Base-by-base conservation (phyloP, 2,329 filamentous ascomycete species). In the Pleoardoris graminearum region DNA sequence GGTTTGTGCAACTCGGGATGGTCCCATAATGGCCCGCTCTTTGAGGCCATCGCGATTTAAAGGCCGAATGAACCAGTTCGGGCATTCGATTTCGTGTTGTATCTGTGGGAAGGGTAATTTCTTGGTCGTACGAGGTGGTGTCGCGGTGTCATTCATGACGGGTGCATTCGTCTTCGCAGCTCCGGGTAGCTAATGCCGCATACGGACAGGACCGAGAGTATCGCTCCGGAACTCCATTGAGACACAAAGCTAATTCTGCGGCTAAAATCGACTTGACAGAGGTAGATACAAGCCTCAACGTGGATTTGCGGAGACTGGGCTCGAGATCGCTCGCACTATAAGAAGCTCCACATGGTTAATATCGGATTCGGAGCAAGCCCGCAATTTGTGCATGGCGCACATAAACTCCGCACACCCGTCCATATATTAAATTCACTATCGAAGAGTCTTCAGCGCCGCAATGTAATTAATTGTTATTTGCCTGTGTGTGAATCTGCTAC, bases 311-410 rank as follows among this genome's bases (percentile, higher is more conserved):
- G 19, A 41, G 36, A 2, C 11, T 10, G 44, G 44, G 14, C 42
- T 52, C 23, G 36, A 52, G 33, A 49, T 37, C 12, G 41, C 22
- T 45, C n/a, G 21, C 43, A 21, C 47, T 60, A 60, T 60, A 60
- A 51, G 55, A 49, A 35, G 48, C 51, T 50, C 54, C 44, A 52
- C 38, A 32, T 19, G 10, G 25, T 55, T 25, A 38, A 61, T 11
- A 38, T 10, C 5, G 3, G 35, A 52, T 58, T 22, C 38, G 57
- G 55, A 59, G 50, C 53, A 46, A 37, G 16, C 12, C 33, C n/a
- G 25, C 50, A 55, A 54, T 56, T 25, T 59, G 41, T 29, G 51
- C 47, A 12, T 45, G 53, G 52, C 48, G n/a, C 21, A 29, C 25
- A 11, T 33, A 42, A 44, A 12, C 6, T 21, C 14, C 43, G 43